A percentile compares a stretch with the other conserved stretches of the same genome.
These are phyloP conservation scores for Aspergillus cristatus DNA, from an alignment of 495 filamentous ascomycete species.

Conservation along the genomic window DNA sequence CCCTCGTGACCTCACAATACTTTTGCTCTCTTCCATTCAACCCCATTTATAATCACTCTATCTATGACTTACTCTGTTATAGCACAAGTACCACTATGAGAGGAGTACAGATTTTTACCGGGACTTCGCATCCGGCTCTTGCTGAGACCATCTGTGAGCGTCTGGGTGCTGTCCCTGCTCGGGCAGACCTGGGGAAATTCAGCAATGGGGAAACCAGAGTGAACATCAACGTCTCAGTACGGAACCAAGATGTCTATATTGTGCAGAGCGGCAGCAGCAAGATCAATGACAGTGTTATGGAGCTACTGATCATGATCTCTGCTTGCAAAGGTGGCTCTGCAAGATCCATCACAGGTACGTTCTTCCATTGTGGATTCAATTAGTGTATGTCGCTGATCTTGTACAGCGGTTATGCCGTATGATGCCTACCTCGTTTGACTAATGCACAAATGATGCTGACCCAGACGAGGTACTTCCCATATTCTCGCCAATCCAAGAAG, in stretches of 20 bases:
- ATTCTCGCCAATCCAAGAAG: slow-evolving; percentile 98
- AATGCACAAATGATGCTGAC: slow-evolving; percentile 35
- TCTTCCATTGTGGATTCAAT: background rate
- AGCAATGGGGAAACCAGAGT: slow-evolving; percentile 94
- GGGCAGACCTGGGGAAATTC: slow-evolving; percentile 60
- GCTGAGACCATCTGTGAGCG: slow-evolving; percentile 65
- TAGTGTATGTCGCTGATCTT: slow-evolving; percentile 1
- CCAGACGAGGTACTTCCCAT: slow-evolving; percentile 74
- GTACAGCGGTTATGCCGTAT: slow-evolving; percentile 78
- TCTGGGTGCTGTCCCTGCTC: slow-evolving; percentile 55
- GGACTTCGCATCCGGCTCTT: slow-evolving; percentile 58
- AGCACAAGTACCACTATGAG: slow-evolving; percentile 40
- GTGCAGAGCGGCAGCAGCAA: slow-evolving; percentile 92
- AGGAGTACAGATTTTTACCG: slow-evolving; percentile 61
- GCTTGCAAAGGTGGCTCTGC: slow-evolving; percentile 97
- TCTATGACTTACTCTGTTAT: slow-evolving; percentile 10
- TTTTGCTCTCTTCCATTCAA: background rate
- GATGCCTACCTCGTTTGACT: slow-evolving; percentile 30
- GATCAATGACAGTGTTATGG: slow-evolving; percentile 99
- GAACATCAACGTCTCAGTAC: slow-evolving; percentile 83
- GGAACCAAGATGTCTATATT: slow-evolving; percentile 98
- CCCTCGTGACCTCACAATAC: too few species aligned
- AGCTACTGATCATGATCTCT: slow-evolving; percentile 96
- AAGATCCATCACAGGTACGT: slow-evolving; percentile 90
- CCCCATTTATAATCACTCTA: slow-evolving; percentile 3